phyloP scores from a whole-genome alignment of 2,329 filamentous ascomycete genomes.

The Apiospora koreana region DNA sequence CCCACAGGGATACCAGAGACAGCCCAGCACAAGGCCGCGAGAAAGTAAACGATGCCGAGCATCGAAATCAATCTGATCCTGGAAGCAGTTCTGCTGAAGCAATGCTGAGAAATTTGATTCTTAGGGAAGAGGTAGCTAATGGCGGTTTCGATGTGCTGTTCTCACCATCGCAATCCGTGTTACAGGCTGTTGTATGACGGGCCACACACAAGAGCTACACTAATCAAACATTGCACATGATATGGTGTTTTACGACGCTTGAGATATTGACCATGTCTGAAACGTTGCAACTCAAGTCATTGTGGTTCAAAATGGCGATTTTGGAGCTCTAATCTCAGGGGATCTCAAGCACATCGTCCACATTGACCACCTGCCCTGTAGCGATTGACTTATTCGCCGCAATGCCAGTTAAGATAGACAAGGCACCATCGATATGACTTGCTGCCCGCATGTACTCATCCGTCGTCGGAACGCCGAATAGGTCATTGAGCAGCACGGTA shows the following conservation, averaged over 20 bases:
- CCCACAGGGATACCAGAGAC: neutral
- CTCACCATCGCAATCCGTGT: too few species aligned
- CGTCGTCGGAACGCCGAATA: constrained; percentile 54
- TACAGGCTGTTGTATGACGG: too few species aligned
- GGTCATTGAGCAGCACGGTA: constrained; percentile 54
- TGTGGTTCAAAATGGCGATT: neutral
- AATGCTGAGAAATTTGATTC: neutral
- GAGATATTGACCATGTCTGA: neutral
- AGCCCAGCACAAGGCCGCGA: neutral
- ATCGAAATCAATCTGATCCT: neutral
- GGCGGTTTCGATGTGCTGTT: too few species aligned
- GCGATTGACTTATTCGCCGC: constrained; percentile 59
- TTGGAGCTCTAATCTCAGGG: neutral
- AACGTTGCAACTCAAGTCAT: neutral
- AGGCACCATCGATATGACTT: constrained; percentile 58
- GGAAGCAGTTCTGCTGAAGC: neutral
- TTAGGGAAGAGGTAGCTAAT: neutral
- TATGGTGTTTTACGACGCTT: too few species aligned
- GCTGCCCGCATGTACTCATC: constrained; percentile 57
- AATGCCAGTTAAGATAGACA: constrained; percentile 61
- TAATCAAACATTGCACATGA: neutral
- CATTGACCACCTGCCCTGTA: constrained; percentile 56
- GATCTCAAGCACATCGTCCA: constrained; percentile 50
- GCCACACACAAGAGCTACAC: too few species aligned
- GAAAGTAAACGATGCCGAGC: neutral